Evolutionary conservation across 164 flowering plant species (phyloP), one percentile per base, ranked within the genome.

Genomic region (Nymphaea thermarum): DNA sequence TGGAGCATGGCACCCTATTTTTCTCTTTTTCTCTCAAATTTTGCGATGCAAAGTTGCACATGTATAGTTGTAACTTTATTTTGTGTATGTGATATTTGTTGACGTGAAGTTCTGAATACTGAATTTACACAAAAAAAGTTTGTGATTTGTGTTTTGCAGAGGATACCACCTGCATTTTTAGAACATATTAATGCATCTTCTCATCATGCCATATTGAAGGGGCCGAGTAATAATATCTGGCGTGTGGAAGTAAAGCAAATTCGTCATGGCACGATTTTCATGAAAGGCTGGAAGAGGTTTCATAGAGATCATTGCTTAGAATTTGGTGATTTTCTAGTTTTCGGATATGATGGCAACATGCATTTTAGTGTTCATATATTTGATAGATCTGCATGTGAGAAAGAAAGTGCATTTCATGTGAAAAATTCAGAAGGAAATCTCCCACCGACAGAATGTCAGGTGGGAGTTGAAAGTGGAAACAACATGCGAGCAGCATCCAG

Each of bases 351-450:
- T 71, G 77, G 74, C 41, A 65, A 71, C 18, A 61, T 70, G 75
- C 18, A 18, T 6, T 74, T 77, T 47, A 16, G 4, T 5, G 73
- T 74, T 7, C 44, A 44, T 18, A 70, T 77, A 45, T 72, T 71
- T 65, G 69, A 66, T 62, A 62, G 43, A 68, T 44, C 25, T 69
- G 77, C 71, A 41, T 72, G 71, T 44, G 71, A 88, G 82, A 85
- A 80, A 66, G 84, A 87, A 70, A 69, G 72, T 64, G 82, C 87
- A 10, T 77, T 79, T 75, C 11, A 67, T 73, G 80, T 80, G 45
- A 65, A 64, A 44, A 47, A 65, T 63, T 60, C 64, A 61, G 60
- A 68, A 65, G 60, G 55, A 36, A 44, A 11, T 12, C 25, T 7
- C 18, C 17, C 61, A 18, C 10, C 17, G 2, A 61, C 4, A 44